Evolutionary conservation across 108 stramenopile genomes (phyloP).

Genomic region (Nitzschia sp.): DNA sequence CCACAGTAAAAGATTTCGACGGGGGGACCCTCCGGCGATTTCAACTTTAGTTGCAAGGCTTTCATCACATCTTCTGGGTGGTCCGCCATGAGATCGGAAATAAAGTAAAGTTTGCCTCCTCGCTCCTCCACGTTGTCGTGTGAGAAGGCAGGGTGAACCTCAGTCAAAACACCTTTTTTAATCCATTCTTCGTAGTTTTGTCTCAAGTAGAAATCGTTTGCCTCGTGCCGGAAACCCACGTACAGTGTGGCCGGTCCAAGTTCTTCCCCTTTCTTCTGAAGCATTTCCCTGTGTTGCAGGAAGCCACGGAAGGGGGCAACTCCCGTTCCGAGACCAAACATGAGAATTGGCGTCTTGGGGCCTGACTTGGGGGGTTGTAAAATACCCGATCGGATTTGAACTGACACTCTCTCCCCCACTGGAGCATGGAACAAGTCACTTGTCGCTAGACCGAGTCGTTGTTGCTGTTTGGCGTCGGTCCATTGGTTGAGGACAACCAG

Average conservation of each 20-base stretch:
- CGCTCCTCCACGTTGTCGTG: constrained; percentile 14
- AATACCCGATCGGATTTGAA: constrained; percentile 9
- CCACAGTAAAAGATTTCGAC: constrained; percentile 11
- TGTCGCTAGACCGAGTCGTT: constrained; percentile 1
- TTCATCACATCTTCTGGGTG: not conserved
- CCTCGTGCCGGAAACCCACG: constrained; percentile 6
- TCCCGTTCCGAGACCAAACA: constrained; percentile 91
- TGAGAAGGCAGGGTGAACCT: constrained; percentile 8
- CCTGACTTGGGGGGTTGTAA: not conserved
- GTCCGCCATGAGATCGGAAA: constrained; percentile 8
- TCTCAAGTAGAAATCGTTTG: constrained; percentile 7
- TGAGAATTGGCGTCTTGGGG: constrained; percentile 59
- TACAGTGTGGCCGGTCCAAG: constrained; percentile 11
- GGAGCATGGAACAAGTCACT: not conserved
- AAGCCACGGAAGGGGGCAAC: constrained; percentile 90
- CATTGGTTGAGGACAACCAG: constrained; percentile 14
- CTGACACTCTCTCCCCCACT: not conserved
- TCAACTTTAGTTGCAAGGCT: not conserved
- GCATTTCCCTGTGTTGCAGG: constrained; percentile 52
- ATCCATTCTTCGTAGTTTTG: not conserved
- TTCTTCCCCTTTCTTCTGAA: not conserved
- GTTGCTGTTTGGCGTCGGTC: not conserved
- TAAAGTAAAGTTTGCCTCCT: constrained; percentile 11
- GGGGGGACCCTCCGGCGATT: not conserved
- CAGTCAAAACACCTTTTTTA: constrained; percentile 4